Percentiles rank a stretch among this genome's conserved stretches.
Evolutionary conservation across 768 basidiomycete genomes (phyloP).

Genomic region (Russula sp.): DNA sequence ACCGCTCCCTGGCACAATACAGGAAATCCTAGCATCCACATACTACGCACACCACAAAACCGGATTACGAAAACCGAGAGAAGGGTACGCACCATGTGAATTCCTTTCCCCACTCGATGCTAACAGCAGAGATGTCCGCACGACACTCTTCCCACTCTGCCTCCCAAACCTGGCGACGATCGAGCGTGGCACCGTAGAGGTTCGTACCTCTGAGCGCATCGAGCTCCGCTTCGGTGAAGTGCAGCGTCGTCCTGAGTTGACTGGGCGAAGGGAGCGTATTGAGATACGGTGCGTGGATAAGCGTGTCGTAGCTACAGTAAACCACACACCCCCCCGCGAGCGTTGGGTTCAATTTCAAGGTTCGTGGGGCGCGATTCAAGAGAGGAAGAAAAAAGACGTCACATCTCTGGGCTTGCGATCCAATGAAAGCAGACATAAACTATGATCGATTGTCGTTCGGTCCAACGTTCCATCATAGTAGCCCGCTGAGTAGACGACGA

Average conservation of each 20-base stretch:
- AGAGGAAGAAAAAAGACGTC: conserved; percentile 9
- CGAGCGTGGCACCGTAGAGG: conserved; percentile 69
- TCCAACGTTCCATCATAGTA: conserved; percentile 40
- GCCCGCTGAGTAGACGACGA: conserved; percentile 27
- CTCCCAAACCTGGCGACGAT: conserved; percentile 61
- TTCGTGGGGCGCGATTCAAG: background rate
- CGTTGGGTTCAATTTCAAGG: background rate
- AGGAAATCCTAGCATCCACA: too few relatives aligned
- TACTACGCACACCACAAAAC: too few relatives aligned
- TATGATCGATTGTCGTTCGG: conserved; percentile 65
- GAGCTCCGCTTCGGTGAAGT: conserved; percentile 63
- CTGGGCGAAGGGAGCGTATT: conserved; percentile 56
- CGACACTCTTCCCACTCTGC: conserved; percentile 60
- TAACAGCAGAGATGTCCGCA: conserved; percentile 38
- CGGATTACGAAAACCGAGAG: too few relatives aligned
- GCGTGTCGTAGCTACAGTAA: conserved; percentile 20
- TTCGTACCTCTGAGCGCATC: conserved; percentile 74
- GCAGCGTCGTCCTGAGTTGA: conserved; percentile 66
- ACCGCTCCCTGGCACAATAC: conserved; percentile 57
- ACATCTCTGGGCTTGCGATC: conserved; percentile 46
- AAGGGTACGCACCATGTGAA: conserved; percentile 62
- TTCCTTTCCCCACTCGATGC: conserved; percentile 44
- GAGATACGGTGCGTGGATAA: conserved; percentile 59
- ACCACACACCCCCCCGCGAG: conserved; percentile 17
- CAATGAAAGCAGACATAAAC: conserved; percentile 66